Evolutionary conservation across 2,329 filamentous ascomycete species (phyloP), one percentile per base, ranked within the genome.

Genomic region (Tolypocladium sp.): DNA sequence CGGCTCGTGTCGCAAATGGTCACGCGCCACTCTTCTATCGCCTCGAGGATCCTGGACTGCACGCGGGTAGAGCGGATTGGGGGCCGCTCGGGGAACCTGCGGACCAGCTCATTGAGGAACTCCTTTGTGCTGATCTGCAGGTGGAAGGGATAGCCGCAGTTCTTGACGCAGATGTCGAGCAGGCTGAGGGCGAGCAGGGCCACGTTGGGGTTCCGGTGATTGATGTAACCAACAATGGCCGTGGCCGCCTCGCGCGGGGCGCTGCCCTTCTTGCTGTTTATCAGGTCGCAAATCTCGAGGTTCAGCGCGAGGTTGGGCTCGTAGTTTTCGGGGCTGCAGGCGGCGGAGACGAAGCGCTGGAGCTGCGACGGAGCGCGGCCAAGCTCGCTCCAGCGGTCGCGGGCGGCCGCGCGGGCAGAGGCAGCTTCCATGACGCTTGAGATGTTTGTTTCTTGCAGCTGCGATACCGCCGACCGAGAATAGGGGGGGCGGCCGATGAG

Each of bases 151-250:
- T 99, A 99, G 68, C 94, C 94, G 82, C 94, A 99, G 78, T 99
- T 99, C 81, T 99, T 99, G 75, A 97, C 94, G 75, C 94, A 97
- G 63, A 97, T 97, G 73, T 99, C 94, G 71, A 99, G 90, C 65
- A 99, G 85, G 77, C 88, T 87, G 70, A 97, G 82, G 61, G 94
- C 93, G 60, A 97, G 83, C 65, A 99, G 79, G 62, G 92, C 89
- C 66, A 99, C 91, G 74, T 96, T 97, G 61, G 92, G 90, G 73
- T 97, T 99, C 73, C 94, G 90, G 75, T 96, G 91, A 77, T 99
- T 99, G 80, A 97, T 87, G 71, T 92, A 92, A 76, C 89, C 88
- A 68, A 97, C 93, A 65, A 97, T 96, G 63, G 92, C 86, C 64
- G 95, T 86, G 62, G 93, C 93, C 55, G 93, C 92, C 82, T 99